Evolutionary conservation across 2,329 filamentous ascomycete species (phyloP).

Genomic region (Hyphodiscus sp.): DNA sequence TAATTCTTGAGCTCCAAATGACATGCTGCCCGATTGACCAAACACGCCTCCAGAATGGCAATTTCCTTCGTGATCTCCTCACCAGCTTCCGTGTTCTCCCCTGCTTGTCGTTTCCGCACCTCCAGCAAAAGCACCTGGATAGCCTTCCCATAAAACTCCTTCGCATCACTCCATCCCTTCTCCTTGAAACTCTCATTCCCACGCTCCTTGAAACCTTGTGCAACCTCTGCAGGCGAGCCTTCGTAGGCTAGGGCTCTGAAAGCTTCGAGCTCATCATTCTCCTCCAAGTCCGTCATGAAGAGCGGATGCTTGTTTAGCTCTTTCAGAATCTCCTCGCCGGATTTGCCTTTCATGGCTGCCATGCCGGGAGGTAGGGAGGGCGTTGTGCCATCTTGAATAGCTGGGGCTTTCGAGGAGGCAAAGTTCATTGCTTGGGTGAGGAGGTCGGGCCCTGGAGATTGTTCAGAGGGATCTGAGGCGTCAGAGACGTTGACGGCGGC

Average conservation of each 20-base stretch:
- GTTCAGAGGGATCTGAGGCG: neutral
- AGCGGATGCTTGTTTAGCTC: conserved; percentile 70
- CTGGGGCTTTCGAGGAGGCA: conserved; percentile 3
- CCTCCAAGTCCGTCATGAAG: conserved; percentile 92
- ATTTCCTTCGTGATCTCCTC: conserved; percentile 42
- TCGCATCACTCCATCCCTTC: conserved; percentile 72
- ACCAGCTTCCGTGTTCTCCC: conserved; percentile 34
- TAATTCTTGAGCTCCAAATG: conserved; percentile 87
- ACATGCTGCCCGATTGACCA: conserved; percentile 84
- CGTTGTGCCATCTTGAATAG: conserved; percentile 17
- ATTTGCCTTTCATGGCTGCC: conserved; percentile 48
- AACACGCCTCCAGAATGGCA: conserved; percentile 65
- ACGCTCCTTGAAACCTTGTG: conserved; percentile 77
- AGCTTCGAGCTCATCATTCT: conserved; percentile 80
- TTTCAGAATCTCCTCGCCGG: conserved; percentile 52
- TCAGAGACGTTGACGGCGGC: conserved; percentile 13
- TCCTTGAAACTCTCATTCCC: conserved; percentile 82
- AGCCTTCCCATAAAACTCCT: conserved; percentile 89
- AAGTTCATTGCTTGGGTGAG: conserved; percentile 25
- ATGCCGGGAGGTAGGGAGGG: conserved; percentile 48
- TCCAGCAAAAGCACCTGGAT: conserved; percentile 63
- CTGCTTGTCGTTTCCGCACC: conserved; percentile 46
- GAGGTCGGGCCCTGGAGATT: conserved; percentile 18
- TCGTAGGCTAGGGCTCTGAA: conserved; percentile 89
- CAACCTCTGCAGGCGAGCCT: conserved; percentile 79